Conservation (phyloP, 129 eudicot species). For the Glebionis coronaria region DNA sequence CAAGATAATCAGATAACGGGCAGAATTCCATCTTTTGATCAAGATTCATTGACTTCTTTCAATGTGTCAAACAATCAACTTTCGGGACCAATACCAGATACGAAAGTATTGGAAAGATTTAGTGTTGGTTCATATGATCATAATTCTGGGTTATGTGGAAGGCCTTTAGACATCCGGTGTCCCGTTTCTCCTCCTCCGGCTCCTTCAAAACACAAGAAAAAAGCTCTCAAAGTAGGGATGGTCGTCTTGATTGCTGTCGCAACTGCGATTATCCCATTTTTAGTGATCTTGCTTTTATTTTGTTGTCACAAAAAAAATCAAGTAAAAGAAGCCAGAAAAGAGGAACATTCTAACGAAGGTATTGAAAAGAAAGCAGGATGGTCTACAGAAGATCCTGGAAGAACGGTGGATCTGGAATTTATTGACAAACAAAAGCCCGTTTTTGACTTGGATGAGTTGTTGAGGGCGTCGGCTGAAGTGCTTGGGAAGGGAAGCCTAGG, state of each 20-base stretch:
- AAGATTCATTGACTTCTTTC: slow-evolving; percentile 44
- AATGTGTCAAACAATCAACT: slow-evolving; percentile 64
- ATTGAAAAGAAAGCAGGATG: slow-evolving; percentile 33
- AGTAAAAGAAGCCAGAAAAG: slow-evolving; percentile 22
- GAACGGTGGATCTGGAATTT: slow-evolving; percentile 41
- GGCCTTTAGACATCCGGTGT: slow-evolving; percentile 40
- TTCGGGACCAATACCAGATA: slow-evolving; percentile 54
- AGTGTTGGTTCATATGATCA: slow-evolving; percentile 44
- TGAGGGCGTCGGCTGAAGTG: slow-evolving; percentile 62
- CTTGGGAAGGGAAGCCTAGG: slow-evolving; percentile 74
- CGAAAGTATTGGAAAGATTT: slow-evolving; percentile 41
- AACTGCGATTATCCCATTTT: slow-evolving; percentile 39
- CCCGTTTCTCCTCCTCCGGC: slow-evolving; percentile 14
- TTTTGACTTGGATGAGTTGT: slow-evolving; percentile 66
- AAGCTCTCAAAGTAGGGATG: slow-evolving; percentile 40
- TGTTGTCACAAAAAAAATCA: slow-evolving; percentile 39
- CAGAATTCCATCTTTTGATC: slow-evolving; percentile 56
- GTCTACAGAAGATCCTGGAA: slow-evolving; percentile 58
- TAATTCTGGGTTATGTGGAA: slow-evolving; percentile 57
- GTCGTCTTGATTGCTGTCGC: slow-evolving; percentile 52
- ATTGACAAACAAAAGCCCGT: slow-evolving; percentile 39
- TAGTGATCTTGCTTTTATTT: slow-evolving; percentile 28
- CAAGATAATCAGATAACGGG: slow-evolving; percentile 54
- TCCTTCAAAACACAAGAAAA: slow-evolving; percentile 21
- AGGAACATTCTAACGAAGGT: slow-evolving; percentile 16